phyloP scores from a whole-genome alignment of 805 yeast genomes.

The Blastobotrys muscicola region DNA sequence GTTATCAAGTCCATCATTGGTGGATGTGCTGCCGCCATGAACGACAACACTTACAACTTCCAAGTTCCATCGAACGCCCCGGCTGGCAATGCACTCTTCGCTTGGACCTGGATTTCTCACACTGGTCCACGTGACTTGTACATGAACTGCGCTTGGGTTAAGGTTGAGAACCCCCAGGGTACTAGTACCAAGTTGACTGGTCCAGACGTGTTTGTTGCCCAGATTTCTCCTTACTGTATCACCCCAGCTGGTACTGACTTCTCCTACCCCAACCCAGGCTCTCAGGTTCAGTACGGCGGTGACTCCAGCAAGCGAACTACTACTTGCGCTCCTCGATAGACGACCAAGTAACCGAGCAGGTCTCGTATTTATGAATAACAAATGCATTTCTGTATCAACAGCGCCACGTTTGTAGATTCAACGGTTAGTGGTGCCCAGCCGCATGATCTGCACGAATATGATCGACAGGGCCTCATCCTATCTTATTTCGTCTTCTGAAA shows the following conservation, averaged over 20 bases:
- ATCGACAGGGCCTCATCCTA: no score
- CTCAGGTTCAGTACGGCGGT: conserved; percentile 17
- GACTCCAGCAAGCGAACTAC: conserved; percentile 1
- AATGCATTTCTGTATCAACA: no score
- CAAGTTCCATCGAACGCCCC: conserved; percentile 15
- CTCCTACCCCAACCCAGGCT: conserved; percentile 17
- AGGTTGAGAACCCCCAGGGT: conserved; percentile 7
- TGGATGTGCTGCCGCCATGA: conserved; percentile 16
- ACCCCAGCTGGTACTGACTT: conserved; percentile 18
- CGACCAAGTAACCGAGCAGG: no score
- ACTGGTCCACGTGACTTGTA: conserved; percentile 18
- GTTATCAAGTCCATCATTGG: conserved; percentile 20
- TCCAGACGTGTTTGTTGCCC: conserved; percentile 16
- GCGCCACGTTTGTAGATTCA: no score
- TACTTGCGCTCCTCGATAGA: no score
- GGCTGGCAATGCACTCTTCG: conserved; percentile 15
- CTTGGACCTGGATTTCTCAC: conserved; percentile 19
- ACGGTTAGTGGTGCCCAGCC: no score
- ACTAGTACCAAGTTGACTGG: conserved; percentile 5
- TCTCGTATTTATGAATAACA: no score
- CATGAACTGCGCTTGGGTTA: conserved; percentile 20
- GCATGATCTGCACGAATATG: no score
- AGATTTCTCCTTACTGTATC: conserved; percentile 13
- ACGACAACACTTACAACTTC: conserved; percentile 14
- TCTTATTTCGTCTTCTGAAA: no score